Percentiles rank a stretch among this genome's conserved stretches.
These are phyloP conservation scores for Licmophora abbreviata DNA, from an alignment of 108 stramenopile species.

Conservation along the genomic window DNA sequence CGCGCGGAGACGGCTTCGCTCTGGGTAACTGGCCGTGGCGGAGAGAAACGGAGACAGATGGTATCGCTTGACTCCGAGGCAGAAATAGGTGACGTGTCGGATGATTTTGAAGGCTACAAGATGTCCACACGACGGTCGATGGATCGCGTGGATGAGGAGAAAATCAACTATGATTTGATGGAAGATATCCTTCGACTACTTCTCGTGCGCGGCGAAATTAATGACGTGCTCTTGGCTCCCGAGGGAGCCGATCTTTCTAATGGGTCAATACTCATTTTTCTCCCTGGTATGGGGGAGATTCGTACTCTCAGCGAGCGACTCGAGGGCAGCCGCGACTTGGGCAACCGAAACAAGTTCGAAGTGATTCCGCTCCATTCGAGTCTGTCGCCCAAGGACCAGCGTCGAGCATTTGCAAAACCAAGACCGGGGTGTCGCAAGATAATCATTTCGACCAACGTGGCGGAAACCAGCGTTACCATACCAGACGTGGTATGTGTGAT, in stretches of 20 bases:
- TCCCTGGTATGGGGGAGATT: constrained; percentile 93
- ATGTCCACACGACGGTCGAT: constrained; percentile 59
- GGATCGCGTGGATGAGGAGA: constrained; percentile 64
- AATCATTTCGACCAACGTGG: constrained; percentile 85
- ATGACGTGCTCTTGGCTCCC: constrained; percentile 23
- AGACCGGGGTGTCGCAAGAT: constrained; percentile 63
- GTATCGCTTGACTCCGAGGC: constrained; percentile 27
- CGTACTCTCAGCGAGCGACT: constrained; percentile 57
- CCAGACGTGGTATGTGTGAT: constrained; percentile 83
- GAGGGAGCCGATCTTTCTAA: constrained; percentile 33
- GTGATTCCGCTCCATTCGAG: constrained; percentile 77
- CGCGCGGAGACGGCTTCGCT: constrained; percentile 27
- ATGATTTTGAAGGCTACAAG: constrained; percentile 45
- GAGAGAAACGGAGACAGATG: constrained; percentile 53
- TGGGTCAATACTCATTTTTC: constrained; percentile 82
- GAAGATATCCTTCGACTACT: constrained; percentile 58
- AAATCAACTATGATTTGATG: constrained; percentile 68
- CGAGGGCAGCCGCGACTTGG: constrained; percentile 40
- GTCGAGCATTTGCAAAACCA: constrained; percentile 48
- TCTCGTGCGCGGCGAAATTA: constrained; percentile 19
- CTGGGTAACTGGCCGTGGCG: constrained; percentile 50
- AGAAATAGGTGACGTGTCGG: constrained; percentile 28
- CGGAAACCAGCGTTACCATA: constrained; percentile 94
- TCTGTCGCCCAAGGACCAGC: constrained; percentile 57
- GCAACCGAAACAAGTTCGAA: constrained; percentile 24